Evolutionary conservation across 305 asterid species (phyloP).

Genomic region (Andrographis paniculata): DNA sequence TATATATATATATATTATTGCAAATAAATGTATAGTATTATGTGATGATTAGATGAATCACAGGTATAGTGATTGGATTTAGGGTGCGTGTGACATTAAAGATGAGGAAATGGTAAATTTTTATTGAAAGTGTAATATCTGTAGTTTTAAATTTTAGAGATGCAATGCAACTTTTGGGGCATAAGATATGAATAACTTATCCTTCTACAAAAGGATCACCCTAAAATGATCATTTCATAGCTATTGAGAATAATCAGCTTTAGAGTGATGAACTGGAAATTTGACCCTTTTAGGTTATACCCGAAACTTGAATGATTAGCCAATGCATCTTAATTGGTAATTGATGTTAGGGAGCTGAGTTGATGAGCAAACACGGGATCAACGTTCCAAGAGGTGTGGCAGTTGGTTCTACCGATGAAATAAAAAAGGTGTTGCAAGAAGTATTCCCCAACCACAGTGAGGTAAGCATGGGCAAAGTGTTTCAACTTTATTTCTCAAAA

Average conservation of each 20-base stretch:
- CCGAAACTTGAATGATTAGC: neutral
- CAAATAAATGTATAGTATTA: no score
- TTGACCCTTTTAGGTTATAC: conserved; percentile 10
- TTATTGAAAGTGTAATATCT: no score
- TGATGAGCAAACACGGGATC: conserved; percentile 91
- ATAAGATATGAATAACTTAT: no score
- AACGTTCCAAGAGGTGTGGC: conserved; percentile 95
- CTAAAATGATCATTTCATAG: no score
- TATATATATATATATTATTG: no score
- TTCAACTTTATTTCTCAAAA: neutral
- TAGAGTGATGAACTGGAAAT: neutral
- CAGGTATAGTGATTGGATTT: neutral
- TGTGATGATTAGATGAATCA: no score
- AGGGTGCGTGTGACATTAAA: conserved; percentile 3
- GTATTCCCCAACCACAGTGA: conserved; percentile 62
- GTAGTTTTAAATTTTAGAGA: no score
- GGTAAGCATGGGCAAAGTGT: conserved; percentile 33
- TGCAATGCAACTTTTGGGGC: neutral
- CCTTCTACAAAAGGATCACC: no score
- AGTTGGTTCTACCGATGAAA: conserved; percentile 58
- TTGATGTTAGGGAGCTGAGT: conserved; percentile 72
- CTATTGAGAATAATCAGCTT: no score
- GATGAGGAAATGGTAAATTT: conserved; percentile 8
- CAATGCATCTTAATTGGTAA: conserved; percentile 7
- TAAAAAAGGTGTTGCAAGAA: conserved; percentile 55